Evolutionary conservation across 164 flowering plant species (phyloP).

Genomic region (Litsea cubeba): DNA sequence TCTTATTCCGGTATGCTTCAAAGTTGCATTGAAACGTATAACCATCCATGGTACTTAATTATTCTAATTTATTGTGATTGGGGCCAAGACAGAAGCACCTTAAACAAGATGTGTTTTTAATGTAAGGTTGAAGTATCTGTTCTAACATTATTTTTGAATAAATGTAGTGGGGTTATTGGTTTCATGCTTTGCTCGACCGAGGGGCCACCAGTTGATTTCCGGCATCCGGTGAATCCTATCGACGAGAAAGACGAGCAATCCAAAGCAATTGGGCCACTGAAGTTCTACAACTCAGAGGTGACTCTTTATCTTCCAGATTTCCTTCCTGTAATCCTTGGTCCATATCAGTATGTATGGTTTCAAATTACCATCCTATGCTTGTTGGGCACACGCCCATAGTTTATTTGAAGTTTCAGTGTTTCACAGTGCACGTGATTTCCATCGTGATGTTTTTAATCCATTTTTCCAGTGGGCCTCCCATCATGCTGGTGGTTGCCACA

Average conservation of each 20-base stretch:
- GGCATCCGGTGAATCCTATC: slow-evolving; percentile 46
- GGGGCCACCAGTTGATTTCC: slow-evolving; percentile 62
- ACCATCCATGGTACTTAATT: background rate
- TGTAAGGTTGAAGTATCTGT: background rate
- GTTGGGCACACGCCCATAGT: too few relatives aligned
- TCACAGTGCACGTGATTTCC: too few relatives aligned
- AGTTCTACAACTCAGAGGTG: slow-evolving; percentile 62
- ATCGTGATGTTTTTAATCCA: too few relatives aligned
- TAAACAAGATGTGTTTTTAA: background rate
- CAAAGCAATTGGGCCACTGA: slow-evolving; percentile 32
- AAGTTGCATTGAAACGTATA: background rate
- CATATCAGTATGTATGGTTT: too few relatives aligned
- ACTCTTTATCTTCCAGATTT: background rate
- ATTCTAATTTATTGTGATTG: too few relatives aligned
- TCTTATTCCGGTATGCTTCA: background rate
- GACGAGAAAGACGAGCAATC: slow-evolving; percentile 23
- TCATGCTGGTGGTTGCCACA: too few relatives aligned
- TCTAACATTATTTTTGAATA: background rate
- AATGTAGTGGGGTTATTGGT: slow-evolving; percentile 68
- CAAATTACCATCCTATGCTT: too few relatives aligned
- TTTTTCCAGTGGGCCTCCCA: too few relatives aligned
- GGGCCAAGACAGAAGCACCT: background rate
- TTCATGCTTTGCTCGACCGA: slow-evolving; percentile 72
- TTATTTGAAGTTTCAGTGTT: too few relatives aligned
- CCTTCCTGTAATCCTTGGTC: background rate